These are phyloP conservation scores for Verticillium isaacii DNA, from an alignment of 2,329 filamentous ascomycete genomes.

Conservation along the genomic window DNA sequence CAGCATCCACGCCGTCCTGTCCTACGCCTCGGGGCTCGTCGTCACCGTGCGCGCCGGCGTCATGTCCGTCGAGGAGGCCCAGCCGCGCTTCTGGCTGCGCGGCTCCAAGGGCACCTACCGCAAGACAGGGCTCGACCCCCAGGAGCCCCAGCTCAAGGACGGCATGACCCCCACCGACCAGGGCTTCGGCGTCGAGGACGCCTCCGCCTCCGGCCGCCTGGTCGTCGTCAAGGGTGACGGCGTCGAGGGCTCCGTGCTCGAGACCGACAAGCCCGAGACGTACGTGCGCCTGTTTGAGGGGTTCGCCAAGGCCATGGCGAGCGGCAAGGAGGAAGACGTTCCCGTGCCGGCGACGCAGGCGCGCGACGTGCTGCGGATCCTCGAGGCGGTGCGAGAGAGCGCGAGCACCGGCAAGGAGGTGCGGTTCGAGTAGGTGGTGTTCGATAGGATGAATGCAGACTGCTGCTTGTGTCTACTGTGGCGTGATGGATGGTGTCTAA, in stretches of 20 bases:
- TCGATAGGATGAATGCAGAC: background rate
- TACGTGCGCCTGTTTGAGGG: conserved; percentile 64
- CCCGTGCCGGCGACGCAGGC: conserved; percentile 50
- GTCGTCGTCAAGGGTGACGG: conserved; percentile 49
- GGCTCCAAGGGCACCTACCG: conserved; percentile 71
- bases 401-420: conserved; percentile 42
- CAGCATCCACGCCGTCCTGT: conserved; percentile 58
- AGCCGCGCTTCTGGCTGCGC: conserved; percentile 73
- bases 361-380: conserved; percentile 46
- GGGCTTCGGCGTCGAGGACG: conserved; percentile 61
- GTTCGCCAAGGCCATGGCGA: conserved; percentile 41
- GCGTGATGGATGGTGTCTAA: no score
- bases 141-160: conserved; percentile 68
- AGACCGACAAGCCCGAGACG: conserved; percentile 30
- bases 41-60: conserved; percentile 67
- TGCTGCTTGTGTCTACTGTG: no score
- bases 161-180: conserved; percentile 58
- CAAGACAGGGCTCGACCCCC: conserved; percentile 66
- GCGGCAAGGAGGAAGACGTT: conserved; percentile 43
- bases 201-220: conserved; percentile 51
- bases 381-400: conserved; percentile 48
- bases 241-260: conserved; percentile 37
- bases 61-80: conserved; percentile 62
- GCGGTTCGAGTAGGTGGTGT: conserved; percentile 15
- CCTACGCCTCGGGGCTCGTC: conserved; percentile 58